Base-by-base conservation (phyloP, 345 rosid species). In the Lepidium africanum region DNA sequence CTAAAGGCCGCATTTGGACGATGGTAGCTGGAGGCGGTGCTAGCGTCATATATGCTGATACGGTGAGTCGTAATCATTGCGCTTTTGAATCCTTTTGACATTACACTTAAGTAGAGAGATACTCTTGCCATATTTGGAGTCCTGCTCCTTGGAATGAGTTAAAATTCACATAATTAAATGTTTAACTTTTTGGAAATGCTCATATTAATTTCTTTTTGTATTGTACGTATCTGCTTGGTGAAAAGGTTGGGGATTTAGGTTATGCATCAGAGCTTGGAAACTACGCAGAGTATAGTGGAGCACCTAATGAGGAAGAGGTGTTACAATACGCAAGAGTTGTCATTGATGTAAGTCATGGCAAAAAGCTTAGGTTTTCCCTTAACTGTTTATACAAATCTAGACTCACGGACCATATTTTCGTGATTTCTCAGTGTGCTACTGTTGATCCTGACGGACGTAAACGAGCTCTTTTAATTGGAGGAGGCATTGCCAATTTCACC, bases 1-100 rank as follows among this genome's bases (percentile, higher is more conserved):
- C 93, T 13, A 89, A 87, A 77, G 99, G 99, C 47, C 90, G 96
- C 38, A 91, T 91, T 57, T 94, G 99, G 99, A 94, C 97, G 3
- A 94, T 91, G 97, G 99, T 94, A 37, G 99, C 97, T 60, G 99
- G 99, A 63, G 99, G 97, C 33, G 96, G 96, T 76, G 99, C 99
- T 42, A 94, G 99, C 76, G 96, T 94, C 38, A 94, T 94, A 63
- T 91, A 94, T 81, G 99, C 96, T 16, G 97, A 94, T 69, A 94
- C 97, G 3, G 97, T 94, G 65, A 82, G 89, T 48, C 53, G 16
- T 46, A 41, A 48, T 11, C 59, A 49, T 41, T 50, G 47, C 45
- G 11, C 56, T 43, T 45, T 52, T 9, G 47, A 33, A 19, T 11
- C 3, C 46, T 17, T n/a, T 33, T 35, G 17, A 7, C 48, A 13